Conservation (phyloP, 2,329 filamentous ascomycete species). For the Akanthomyces dipterigenus region DNA sequence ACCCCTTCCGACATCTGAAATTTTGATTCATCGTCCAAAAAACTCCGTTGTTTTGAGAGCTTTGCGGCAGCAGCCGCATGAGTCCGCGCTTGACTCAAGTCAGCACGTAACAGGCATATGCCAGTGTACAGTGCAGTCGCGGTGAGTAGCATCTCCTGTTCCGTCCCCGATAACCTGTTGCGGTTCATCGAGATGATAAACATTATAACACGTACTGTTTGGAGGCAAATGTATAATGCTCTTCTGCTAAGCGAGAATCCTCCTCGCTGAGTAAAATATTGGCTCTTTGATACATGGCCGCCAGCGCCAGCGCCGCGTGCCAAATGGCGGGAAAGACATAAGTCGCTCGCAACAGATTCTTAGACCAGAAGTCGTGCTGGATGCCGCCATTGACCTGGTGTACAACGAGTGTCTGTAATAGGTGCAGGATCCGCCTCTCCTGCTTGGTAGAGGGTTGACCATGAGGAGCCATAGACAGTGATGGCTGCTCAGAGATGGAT, state of each 20-base stretch:
- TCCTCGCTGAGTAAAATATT: not conserved
- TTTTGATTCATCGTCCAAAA: slow-evolving; percentile 9
- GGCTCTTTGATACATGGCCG: slow-evolving; percentile 6
- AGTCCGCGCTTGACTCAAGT: slow-evolving; percentile 12
- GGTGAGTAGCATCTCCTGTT: slow-evolving; percentile 14
- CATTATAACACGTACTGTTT: slow-evolving; percentile 14
- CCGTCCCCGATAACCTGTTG: not conserved
- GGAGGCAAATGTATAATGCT: slow-evolving; percentile 12
- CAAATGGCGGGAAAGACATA: slow-evolving; percentile 9
- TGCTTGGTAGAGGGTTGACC: not conserved
- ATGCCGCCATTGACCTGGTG: not conserved
- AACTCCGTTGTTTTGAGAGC: slow-evolving; percentile 14
- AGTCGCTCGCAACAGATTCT: slow-evolving; percentile 2
- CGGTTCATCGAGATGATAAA: slow-evolving; percentile 11
- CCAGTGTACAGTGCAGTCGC: slow-evolving; percentile 14
- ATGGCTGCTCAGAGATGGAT: not conserved
- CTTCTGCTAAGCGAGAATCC: not conserved
- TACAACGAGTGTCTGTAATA: not conserved
- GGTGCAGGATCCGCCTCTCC: slow-evolving; percentile 1
- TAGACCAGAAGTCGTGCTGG: slow-evolving; percentile 3
- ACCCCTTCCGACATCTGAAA: not conserved
- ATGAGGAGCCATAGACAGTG: not conserved
- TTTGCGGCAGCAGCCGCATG: slow-evolving; percentile 12
- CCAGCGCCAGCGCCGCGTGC: slow-evolving; percentile 4
- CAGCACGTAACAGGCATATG: slow-evolving; percentile 13